Percentiles rank a stretch among this genome's conserved stretches.
Evolutionary conservation across 2,329 filamentous ascomycete species (phyloP).

Genomic region (Chaetoscypha palmicola): DNA sequence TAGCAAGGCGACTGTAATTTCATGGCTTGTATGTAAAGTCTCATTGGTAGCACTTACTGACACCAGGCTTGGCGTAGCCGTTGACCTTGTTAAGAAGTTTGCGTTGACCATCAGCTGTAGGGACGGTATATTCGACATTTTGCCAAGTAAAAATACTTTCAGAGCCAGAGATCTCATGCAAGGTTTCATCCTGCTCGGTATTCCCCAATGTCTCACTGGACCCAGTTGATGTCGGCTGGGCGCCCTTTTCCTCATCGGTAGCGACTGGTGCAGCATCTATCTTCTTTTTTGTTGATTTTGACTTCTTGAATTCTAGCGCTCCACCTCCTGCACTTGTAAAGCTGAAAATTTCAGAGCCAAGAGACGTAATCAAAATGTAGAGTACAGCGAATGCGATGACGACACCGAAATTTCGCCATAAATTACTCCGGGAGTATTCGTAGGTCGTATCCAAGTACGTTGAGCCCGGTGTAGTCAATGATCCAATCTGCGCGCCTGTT

Average conservation of each 20-base stretch:
- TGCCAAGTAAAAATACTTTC: constrained; percentile 65
- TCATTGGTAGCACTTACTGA: constrained; percentile 29
- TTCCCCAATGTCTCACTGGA: constrained; percentile 18
- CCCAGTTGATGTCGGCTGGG: constrained; percentile 27
- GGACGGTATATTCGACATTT: constrained; percentile 65
- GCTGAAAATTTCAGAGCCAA: constrained; percentile 61
- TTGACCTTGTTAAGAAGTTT: constrained; percentile 61
- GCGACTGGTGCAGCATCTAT: constrained; percentile 37
- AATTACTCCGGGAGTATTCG: neutral
- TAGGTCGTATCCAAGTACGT: constrained; percentile 1
- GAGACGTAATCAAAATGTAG: constrained; percentile 64
- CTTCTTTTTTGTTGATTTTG: constrained; percentile 50
- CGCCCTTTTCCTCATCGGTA: constrained; percentile 48
- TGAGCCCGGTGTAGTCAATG: neutral
- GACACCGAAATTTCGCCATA: constrained; percentile 39
- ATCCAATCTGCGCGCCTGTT: constrained; percentile 37
- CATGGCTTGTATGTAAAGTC: neutral
- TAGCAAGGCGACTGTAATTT: too few relatives aligned
- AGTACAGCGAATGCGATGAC: constrained; percentile 68
- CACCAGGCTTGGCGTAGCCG: constrained; percentile 72
- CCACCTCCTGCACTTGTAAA: constrained; percentile 59
- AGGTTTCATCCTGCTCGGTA: constrained; percentile 32
- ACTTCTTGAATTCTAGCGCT: constrained; percentile 64
- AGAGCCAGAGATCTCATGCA: constrained; percentile 44
- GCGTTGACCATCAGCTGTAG: constrained; percentile 54